Evolutionary conservation across 2,329 filamentous ascomycete species (phyloP).

Genomic region (Arthrobotrys musiformis): DNA sequence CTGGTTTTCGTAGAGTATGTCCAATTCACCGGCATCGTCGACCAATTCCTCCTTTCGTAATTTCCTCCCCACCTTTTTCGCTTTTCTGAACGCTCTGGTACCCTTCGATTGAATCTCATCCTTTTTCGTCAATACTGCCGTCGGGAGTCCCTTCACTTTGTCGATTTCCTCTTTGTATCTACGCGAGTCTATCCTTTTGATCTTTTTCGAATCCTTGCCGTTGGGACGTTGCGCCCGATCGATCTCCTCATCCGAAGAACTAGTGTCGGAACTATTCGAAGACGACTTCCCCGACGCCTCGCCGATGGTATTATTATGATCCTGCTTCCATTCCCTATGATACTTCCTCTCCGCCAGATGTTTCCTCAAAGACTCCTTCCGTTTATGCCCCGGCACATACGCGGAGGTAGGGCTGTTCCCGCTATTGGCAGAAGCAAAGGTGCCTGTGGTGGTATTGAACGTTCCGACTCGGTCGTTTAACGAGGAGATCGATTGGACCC

Average conservation of each 20-base stretch:
- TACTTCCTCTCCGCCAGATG: slow-evolving; percentile 59
- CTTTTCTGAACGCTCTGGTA: slow-evolving; percentile 32
- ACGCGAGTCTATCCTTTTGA: slow-evolving; percentile 45
- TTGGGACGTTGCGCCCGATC: slow-evolving; percentile 15
- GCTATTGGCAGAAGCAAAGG: slow-evolving; percentile 1
- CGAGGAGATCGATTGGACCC: slow-evolving; percentile 39
- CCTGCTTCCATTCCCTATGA: slow-evolving; percentile 55
- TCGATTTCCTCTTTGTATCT: slow-evolving; percentile 29
- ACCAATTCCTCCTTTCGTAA: slow-evolving; percentile 55
- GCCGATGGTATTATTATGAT: slow-evolving; percentile 46
- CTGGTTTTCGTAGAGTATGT: slow-evolving; percentile 95
- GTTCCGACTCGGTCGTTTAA: slow-evolving; percentile 30
- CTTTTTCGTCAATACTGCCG: slow-evolving; percentile 43
- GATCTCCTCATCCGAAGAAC: slow-evolving; percentile 43
- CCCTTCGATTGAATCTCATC: slow-evolving; percentile 45
- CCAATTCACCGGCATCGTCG: slow-evolving; percentile 69
- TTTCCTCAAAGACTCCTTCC: slow-evolving; percentile 57
- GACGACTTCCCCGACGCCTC: slow-evolving; percentile 49
- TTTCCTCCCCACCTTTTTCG: slow-evolving; percentile 29
- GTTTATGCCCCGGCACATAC: slow-evolving; percentile 35
- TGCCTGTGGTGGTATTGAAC: slow-evolving; percentile 27
- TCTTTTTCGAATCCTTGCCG: slow-evolving; percentile 42
- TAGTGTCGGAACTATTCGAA: slow-evolving; percentile 37
- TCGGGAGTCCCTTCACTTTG: slow-evolving; percentile 30
- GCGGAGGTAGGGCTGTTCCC: slow-evolving; percentile 21